Evolutionary conservation across 371 early-diverging fungal genomes (phyloP).

Genomic region (Syncephalastrum sp.): DNA sequence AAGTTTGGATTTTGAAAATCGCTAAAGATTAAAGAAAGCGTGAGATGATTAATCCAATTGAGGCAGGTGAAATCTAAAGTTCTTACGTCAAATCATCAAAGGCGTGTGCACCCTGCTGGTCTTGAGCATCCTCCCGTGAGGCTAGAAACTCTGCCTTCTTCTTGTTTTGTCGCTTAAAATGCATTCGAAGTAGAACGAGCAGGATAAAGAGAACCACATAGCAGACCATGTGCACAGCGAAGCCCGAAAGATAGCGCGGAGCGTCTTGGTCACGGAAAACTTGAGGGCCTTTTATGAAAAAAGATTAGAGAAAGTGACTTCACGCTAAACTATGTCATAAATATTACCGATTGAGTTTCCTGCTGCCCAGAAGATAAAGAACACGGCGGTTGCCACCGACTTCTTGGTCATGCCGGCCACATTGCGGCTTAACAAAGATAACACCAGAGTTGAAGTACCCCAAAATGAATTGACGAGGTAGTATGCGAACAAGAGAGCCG

Average conservation of each 20-base stretch:
- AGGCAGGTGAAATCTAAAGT: too few species aligned
- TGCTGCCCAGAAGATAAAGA: conserved; percentile 26
- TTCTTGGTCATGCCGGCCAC: conserved; percentile 29
- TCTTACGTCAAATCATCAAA: conserved; percentile 21
- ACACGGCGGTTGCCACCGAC: conserved; percentile 18
- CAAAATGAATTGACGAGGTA: conserved; percentile 23
- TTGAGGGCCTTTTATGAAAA: conserved; percentile 19
- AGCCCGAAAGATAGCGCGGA: conserved; percentile 23
- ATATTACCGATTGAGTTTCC: conserved; percentile 26
- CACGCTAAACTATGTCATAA: background rate
- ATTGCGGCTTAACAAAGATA: conserved; percentile 21
- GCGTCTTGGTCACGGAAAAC: conserved; percentile 21
- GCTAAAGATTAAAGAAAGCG: too few species aligned
- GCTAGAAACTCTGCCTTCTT: conserved; percentile 16
- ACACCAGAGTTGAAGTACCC: conserved; percentile 20
- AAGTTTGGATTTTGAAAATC: conserved; percentile 25
- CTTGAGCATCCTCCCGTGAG: conserved; percentile 3
- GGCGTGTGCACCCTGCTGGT: conserved; percentile 10
- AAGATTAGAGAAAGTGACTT: background rate
- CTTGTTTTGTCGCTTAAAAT: conserved; percentile 20
- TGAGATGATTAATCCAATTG: too few species aligned
- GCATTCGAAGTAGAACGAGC: conserved; percentile 8
- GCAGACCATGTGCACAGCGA: conserved; percentile 23
- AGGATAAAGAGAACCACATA: conserved; percentile 16
- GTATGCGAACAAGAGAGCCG: conserved; percentile 21